phyloP scores from a whole-genome alignment of 139 green algal genomes.

The Pedinophyceae sp. region DNA sequence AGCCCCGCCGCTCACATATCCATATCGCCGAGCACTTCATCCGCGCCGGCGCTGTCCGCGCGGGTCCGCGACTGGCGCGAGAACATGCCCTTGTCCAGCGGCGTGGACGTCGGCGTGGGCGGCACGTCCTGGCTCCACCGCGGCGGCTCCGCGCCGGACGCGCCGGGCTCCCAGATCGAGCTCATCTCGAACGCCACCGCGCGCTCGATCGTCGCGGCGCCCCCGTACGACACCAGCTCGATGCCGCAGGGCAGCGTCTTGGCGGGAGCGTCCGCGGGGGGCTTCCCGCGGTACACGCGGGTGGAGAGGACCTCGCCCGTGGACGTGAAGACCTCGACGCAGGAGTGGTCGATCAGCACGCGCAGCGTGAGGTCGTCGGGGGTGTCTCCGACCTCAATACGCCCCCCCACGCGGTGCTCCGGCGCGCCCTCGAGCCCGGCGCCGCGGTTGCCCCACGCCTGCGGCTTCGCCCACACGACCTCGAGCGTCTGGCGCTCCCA shows the following conservation, averaged over 20 bases:
- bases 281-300: conserved; percentile 54
- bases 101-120: too few species aligned
- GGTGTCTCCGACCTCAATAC: conserved; percentile 18
- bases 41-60: too few species aligned
- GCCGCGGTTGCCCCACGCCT: conserved; percentile 2
- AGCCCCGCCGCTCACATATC: too few species aligned
- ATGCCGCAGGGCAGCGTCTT: conserved; percentile 24
- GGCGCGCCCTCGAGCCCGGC: conserved; percentile 7
- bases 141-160: too few species aligned
- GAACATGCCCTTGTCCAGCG: too few species aligned
- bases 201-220: conserved; percentile 17
- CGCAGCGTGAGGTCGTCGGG: conserved; percentile 33
- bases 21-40: too few species aligned
- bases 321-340: conserved; percentile 38
- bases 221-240: conserved; percentile 41
- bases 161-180: conserved; percentile 23
- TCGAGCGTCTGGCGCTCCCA: conserved; percentile 36
- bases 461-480: conserved; percentile 22
- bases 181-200: conserved; percentile 29
- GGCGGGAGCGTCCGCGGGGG: conserved; percentile 31
- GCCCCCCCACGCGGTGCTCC: conserved; percentile 34
- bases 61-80: too few species aligned
- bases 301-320: conserved; percentile 43
- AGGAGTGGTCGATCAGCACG: conserved; percentile 60
- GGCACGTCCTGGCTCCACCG: too few species aligned